A percentile compares a stretch with the other conserved stretches of the same genome.
These are phyloP conservation scores for Elaeis oleifera DNA, from an alignment of 202 grass and related monocot species.

Conservation along the genomic window DNA sequence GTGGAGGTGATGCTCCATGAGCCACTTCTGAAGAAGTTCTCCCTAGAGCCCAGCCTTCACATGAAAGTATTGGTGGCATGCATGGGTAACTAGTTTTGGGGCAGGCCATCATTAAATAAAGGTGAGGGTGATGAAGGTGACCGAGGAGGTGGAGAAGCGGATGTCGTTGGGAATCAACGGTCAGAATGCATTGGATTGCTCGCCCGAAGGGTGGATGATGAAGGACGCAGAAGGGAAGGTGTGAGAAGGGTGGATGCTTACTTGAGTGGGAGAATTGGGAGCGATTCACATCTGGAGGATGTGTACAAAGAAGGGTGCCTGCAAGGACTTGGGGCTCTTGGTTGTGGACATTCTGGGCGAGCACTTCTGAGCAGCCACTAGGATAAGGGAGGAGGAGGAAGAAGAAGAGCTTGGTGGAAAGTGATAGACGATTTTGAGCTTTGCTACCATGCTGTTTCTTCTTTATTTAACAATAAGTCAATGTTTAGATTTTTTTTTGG, in stretches of 20 bases:
- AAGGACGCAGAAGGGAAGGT: conserved; percentile 54
- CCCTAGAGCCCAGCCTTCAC: conserved; percentile 57
- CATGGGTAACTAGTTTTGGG: conserved; percentile 92
- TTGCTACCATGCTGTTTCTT: too few species aligned
- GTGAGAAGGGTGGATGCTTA: conserved; percentile 64
- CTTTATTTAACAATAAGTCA: too few species aligned
- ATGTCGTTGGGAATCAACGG: conserved; percentile 33
- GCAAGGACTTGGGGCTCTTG: conserved; percentile 68
- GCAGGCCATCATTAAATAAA: conserved; percentile 94
- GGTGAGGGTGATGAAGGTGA: conserved; percentile 67
- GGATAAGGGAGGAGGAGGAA: conserved; percentile 63
- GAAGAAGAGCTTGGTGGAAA: conserved; percentile 24
- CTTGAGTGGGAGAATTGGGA: conserved; percentile 68
- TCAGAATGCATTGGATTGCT: conserved; percentile 71
- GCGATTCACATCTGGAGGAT: conserved; percentile 70
- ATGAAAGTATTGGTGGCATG: conserved; percentile 75
- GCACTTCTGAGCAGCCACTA: conserved; percentile 52
- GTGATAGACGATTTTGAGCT: background rate
- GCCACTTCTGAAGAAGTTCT: conserved; percentile 52
- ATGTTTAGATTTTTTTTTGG: too few species aligned
- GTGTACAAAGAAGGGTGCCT: conserved; percentile 73
- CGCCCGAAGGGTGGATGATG: conserved; percentile 87
- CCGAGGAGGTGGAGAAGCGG: conserved; percentile 61
- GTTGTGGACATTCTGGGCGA: conserved; percentile 68
- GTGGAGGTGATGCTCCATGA: conserved; percentile 54